Conservation (phyloP, 1,139 yeast genomes). For the Suhomyces ambrosiae region DNA sequence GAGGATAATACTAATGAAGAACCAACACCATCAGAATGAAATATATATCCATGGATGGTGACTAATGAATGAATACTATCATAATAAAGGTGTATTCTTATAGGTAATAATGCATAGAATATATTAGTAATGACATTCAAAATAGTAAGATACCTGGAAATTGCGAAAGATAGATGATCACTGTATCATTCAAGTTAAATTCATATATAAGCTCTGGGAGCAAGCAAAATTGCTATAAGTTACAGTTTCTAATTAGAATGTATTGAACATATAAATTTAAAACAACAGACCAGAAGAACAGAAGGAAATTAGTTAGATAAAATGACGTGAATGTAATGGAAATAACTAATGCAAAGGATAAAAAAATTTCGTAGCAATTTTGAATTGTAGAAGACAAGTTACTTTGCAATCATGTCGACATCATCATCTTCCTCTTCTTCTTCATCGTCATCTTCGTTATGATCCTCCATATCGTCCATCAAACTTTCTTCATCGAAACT, state of each 20-base stretch:
- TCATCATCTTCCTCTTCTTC: conserved; percentile 54
- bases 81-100: too few species aligned
- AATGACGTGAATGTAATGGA: conserved; percentile 11
- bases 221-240: too few species aligned
- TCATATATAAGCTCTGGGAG: too few species aligned
- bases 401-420: conserved; percentile 32
- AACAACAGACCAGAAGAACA: conserved; percentile 8
- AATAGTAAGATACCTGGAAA: too few species aligned
- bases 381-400: background rate
- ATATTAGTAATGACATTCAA: too few species aligned
- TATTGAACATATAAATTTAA: conserved; percentile 8
- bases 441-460: conserved; percentile 58
- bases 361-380: conserved; percentile 6
- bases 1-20: conserved; percentile 5
- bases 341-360: conserved; percentile 11
- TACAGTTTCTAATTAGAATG: conserved; percentile 6
- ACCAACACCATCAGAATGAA: too few species aligned
- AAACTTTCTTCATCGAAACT: conserved; percentile 57
- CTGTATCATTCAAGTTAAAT: too few species aligned
- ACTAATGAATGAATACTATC: too few species aligned
- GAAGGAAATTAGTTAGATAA: conserved; percentile 5
- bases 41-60: too few species aligned
- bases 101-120: too few species aligned
- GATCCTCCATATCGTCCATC: conserved; percentile 56
- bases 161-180: too few species aligned